Evolutionary conservation across 1,139 yeast species (phyloP).

Genomic region (Kodamaea suecica): DNA sequence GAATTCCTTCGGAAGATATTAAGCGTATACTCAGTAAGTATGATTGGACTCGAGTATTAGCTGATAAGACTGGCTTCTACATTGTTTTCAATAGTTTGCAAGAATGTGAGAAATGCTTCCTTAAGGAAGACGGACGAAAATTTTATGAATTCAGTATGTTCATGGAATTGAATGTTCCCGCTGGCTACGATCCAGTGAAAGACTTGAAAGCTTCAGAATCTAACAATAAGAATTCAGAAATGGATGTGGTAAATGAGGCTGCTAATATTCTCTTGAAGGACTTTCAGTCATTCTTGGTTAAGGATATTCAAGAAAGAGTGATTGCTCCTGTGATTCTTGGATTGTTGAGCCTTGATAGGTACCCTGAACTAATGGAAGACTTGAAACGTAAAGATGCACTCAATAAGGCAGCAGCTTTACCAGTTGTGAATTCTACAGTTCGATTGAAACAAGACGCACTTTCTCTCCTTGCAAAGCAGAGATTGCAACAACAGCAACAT

Average conservation of each 20-base stretch:
- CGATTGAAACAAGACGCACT: constrained; percentile 24
- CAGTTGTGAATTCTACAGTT: constrained; percentile 16
- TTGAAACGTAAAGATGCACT: constrained; percentile 38
- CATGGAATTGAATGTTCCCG: constrained; percentile 56
- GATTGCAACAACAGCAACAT: constrained; percentile 7
- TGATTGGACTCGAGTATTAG: constrained; percentile 62
- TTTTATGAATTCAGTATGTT: constrained; percentile 48
- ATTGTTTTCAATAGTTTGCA: constrained; percentile 61
- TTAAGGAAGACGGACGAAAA: constrained; percentile 60
- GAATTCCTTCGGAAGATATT: constrained; percentile 52
- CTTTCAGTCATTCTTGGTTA: constrained; percentile 57
- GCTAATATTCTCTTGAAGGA: constrained; percentile 59
- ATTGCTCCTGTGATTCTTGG: constrained; percentile 71
- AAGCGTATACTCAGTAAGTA: constrained; percentile 52
- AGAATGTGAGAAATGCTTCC: constrained; percentile 67
- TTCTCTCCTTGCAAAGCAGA: constrained; percentile 27
- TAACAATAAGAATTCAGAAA: constrained; percentile 7
- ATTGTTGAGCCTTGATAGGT: constrained; percentile 56
- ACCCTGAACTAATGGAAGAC: constrained; percentile 51
- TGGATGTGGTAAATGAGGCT: constrained; percentile 54
- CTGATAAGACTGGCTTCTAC: constrained; percentile 65
- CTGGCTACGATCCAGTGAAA: constrained; percentile 20
- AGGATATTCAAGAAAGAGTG: constrained; percentile 73
- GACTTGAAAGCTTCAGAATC: constrained; percentile 1
- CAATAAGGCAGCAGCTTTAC: constrained; percentile 17